Conservation (phyloP, 257 asterid species). For the Nicotiana otophora region DNA sequence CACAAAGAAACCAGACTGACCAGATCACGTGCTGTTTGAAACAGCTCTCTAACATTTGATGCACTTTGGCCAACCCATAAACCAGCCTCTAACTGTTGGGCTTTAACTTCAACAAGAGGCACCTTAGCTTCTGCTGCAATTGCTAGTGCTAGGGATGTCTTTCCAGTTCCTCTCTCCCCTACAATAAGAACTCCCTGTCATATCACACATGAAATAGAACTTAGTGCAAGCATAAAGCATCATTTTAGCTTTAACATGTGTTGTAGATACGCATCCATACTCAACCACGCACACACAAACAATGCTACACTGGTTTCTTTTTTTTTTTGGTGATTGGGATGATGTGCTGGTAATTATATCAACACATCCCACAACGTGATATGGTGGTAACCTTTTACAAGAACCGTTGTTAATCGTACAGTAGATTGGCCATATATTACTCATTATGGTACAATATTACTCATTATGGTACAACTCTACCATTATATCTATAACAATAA, state of each 20-base stretch:
- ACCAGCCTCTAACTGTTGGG: slow-evolving; percentile 91
- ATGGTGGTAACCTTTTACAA: background rate
- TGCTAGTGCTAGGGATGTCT: slow-evolving; percentile 93
- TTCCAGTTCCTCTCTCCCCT: slow-evolving; percentile 98
- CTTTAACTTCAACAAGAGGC: slow-evolving; percentile 88
- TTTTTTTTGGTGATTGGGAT: background rate
- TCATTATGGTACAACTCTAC: background rate
- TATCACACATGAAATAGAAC: slow-evolving; percentile 13
- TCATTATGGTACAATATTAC: background rate
- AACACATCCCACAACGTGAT: background rate
- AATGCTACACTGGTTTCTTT: background rate
- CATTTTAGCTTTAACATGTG: background rate
- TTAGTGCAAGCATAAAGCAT: slow-evolving; percentile 2
- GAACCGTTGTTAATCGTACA: background rate
- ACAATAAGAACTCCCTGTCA: slow-evolving; percentile 94
- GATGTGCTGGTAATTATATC: background rate
- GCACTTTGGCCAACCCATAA: slow-evolving; percentile 99
- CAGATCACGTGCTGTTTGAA: slow-evolving; percentile 98
- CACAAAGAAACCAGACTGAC: slow-evolving; percentile 25
- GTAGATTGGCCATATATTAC: background rate
- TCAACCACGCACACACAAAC: background rate
- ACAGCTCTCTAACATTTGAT: slow-evolving; percentile 88
- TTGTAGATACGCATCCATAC: background rate
- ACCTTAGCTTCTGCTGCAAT: slow-evolving; percentile 98
- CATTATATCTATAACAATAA: no score